These are phyloP conservation scores for Huntiella bhutanensis DNA, from an alignment of 2,329 filamentous ascomycete genomes.

Conservation along the genomic window DNA sequence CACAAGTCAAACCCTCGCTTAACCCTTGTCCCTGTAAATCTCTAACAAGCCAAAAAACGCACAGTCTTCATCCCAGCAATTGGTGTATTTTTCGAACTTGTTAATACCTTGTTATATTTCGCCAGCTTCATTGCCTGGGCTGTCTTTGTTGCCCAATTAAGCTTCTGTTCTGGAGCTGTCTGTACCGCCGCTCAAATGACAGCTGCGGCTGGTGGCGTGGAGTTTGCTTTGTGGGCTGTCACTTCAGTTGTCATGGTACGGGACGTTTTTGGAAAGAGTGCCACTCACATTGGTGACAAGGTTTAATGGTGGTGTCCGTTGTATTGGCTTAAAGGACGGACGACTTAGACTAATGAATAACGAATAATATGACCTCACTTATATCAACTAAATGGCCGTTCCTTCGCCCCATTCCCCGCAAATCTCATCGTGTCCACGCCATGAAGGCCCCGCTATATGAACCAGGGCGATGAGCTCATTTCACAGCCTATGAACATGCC, in stretches of 20 bases:
- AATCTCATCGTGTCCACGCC: too few relatives aligned
- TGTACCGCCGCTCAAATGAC: conserved; percentile 36
- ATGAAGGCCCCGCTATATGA: background rate
- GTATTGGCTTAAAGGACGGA: background rate
- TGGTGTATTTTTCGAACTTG: conserved; percentile 28
- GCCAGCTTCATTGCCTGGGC: conserved; percentile 38
- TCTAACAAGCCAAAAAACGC: background rate
- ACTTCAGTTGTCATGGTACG: conserved; percentile 27
- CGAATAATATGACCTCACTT: too few relatives aligned
- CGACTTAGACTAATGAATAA: too few relatives aligned
- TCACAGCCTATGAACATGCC: background rate
- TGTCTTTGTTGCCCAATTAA: conserved; percentile 34
- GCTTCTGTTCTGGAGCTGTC: conserved; percentile 37
- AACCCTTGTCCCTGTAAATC: conserved; percentile 1
- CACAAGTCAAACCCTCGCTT: background rate
- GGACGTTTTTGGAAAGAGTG: conserved; percentile 22
- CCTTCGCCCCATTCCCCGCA: too few relatives aligned
- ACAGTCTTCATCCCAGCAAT: conserved; percentile 30
- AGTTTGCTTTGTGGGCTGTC: conserved; percentile 34
- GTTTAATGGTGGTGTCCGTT: too few relatives aligned
- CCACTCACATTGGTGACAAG: too few relatives aligned
- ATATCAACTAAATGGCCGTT: too few relatives aligned
- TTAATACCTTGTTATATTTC: conserved; percentile 39
- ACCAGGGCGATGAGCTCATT: conserved; percentile 6
- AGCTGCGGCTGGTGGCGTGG: conserved; percentile 33